A percentile compares a stretch with the other conserved stretches of the same genome.
Conservation (phyloP, 1,284 basidiomycete genomes). For the Malassezia restricta region DNA sequence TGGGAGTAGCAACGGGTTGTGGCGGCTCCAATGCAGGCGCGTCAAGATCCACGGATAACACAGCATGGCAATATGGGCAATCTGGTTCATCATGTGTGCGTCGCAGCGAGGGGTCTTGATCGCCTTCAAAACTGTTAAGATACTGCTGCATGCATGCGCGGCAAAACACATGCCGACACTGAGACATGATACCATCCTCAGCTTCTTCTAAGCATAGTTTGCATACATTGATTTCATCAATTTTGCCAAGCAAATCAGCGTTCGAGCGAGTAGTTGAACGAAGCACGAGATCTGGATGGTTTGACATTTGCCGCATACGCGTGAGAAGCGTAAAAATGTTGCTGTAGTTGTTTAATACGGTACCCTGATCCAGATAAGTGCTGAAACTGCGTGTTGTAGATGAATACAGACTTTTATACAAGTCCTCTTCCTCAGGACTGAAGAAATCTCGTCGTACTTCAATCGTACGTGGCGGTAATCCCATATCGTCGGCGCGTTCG, state of each 20-base stretch:
- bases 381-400: constrained; percentile 82
- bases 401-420: constrained; percentile 82
- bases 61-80: constrained; percentile 88
- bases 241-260: constrained; percentile 31
- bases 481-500: constrained; percentile 91
- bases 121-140: constrained; percentile 50
- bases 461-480: constrained; percentile 85
- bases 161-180: constrained; percentile 70
- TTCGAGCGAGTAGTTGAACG: constrained; percentile 58
- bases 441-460: constrained; percentile 82
- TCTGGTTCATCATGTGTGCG: constrained; percentile 53
- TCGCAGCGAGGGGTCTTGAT: constrained; percentile 1
- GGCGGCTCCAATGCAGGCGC: constrained; percentile 74
- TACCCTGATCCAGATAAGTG: constrained; percentile 81
- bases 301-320: constrained; percentile 46
- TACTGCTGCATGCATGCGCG: constrained; percentile 93
- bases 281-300: constrained; percentile 75
- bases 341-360: constrained; percentile 52
- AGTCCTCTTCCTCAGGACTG: constrained; percentile 88
- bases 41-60: constrained; percentile 87
- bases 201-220: constrained; percentile 92
- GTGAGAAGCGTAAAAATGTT: constrained; percentile 49
- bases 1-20: constrained; percentile 49
- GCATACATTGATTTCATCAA: constrained; percentile 52
- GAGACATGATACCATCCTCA: constrained; percentile 82